A percentile compares a stretch with the other conserved stretches of the same genome.
These are phyloP conservation scores for Fusarium caatingaense DNA, from an alignment of 2,329 filamentous ascomycete genomes.

Conservation along the genomic window DNA sequence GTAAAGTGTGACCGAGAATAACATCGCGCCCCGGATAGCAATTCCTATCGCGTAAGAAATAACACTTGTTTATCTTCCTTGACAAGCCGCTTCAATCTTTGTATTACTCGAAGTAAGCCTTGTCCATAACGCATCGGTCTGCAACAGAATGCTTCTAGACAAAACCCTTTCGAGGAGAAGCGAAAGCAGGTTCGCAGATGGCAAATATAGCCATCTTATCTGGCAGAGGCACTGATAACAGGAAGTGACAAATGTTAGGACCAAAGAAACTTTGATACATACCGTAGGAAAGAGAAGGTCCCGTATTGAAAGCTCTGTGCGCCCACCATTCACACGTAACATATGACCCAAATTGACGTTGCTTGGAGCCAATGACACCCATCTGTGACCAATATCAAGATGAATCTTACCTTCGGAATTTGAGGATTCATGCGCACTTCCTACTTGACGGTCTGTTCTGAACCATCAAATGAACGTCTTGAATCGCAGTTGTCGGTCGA, in stretches of 20 bases:
- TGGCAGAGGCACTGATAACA: not conserved
- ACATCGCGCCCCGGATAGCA: slow-evolving; percentile 23
- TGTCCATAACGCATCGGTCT: slow-evolving; percentile 8
- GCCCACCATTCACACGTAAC: not conserved
- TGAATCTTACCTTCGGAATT: slow-evolving; percentile 47
- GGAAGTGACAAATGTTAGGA: not conserved
- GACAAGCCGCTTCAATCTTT: not conserved
- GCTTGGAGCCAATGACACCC: not conserved
- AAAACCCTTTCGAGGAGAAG: not conserved
- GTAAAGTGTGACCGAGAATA: slow-evolving; percentile 20
- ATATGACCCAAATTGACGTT: not conserved
- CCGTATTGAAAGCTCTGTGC: not conserved
- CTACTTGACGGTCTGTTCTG: slow-evolving; percentile 20
- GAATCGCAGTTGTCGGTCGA: slow-evolving; percentile 2
- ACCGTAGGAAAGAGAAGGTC: slow-evolving; percentile 15
- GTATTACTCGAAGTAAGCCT: slow-evolving; percentile 11
- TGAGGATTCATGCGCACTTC: slow-evolving; percentile 49
- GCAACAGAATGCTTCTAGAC: not conserved
- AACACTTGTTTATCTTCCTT: slow-evolving; percentile 27
- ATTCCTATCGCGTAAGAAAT: slow-evolving; percentile 30
- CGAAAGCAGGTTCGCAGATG: not conserved
- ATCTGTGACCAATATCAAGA: not conserved
- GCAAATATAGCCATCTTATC: not conserved
- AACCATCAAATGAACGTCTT: slow-evolving; percentile 27
- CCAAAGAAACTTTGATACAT: slow-evolving; percentile 15